phyloP scores from a whole-genome alignment of 139 green algal species.

The Gonium pectorale region DNA sequence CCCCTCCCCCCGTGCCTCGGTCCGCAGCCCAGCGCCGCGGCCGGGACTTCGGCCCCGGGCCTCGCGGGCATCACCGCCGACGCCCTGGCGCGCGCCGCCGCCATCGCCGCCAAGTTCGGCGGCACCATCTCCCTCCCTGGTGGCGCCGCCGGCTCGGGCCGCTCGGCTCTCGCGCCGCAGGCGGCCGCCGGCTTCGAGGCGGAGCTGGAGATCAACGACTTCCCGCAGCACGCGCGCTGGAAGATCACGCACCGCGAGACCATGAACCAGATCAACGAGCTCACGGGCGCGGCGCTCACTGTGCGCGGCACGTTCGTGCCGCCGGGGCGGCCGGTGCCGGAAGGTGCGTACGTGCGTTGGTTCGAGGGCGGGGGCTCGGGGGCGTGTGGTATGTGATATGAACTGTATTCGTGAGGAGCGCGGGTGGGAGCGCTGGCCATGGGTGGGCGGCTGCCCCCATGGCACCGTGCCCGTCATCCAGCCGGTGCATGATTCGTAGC shows the following conservation, averaged over 20 bases:
- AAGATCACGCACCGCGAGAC: constrained; percentile 96
- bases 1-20: too few relatives aligned
- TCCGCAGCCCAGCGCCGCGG: too few relatives aligned
- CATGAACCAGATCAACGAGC: constrained; percentile 87
- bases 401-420: too few relatives aligned
- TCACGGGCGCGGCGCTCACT: constrained; percentile 89
- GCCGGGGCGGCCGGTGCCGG: constrained; percentile 55
- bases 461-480: too few relatives aligned
- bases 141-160: neutral
- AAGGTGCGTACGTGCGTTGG: constrained; percentile 21
- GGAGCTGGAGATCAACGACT: constrained; percentile 99
- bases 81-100: constrained; percentile 29
- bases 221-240: constrained; percentile 95
- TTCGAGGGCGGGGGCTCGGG: too few relatives aligned
- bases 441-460: too few relatives aligned
- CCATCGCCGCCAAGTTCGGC: constrained; percentile 47
- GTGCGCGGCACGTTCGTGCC: constrained; percentile 87
- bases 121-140: constrained; percentile 8
- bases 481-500: too few relatives aligned
- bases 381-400: too few relatives aligned
- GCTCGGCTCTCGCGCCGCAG: neutral
- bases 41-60: too few relatives aligned
- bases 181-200: constrained; percentile 80
- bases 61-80: neutral
- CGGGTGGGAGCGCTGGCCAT: too few relatives aligned